A percentile compares a stretch with the other conserved stretches of the same genome.
phyloP scores from a whole-genome alignment of 176 grass and related monocot species.

The Eleusine indica region DNA sequence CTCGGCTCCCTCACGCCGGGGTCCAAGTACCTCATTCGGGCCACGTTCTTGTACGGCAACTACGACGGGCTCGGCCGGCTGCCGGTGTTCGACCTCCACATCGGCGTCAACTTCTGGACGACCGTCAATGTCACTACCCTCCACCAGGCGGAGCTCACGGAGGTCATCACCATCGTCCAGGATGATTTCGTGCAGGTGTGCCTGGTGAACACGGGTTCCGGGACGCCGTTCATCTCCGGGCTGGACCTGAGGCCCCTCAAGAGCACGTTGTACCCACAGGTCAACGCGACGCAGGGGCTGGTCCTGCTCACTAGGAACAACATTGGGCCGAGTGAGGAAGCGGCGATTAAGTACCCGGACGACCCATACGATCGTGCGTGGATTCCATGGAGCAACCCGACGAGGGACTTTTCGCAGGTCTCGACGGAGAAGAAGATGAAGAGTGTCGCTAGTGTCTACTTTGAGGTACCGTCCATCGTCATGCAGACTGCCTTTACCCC shows the following conservation, averaged over 20 bases:
- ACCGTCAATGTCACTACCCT: conserved; percentile 42
- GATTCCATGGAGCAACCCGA: not conserved
- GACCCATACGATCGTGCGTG: conserved; percentile 48
- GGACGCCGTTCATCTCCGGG: conserved; percentile 46
- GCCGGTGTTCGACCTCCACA: conserved; percentile 8
- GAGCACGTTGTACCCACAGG: conserved; percentile 25
- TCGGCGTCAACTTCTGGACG: conserved; percentile 51
- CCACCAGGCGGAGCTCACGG: rapidly evolving
- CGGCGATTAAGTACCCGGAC: conserved; percentile 35
- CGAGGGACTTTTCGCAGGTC: not conserved
- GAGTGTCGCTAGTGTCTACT: not conserved
- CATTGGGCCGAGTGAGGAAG: conserved; percentile 25
- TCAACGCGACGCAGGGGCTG: conserved; percentile 33
- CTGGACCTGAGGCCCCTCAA: conserved; percentile 47
- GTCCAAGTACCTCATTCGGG: conserved; percentile 52
- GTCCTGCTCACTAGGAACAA: conserved; percentile 24
- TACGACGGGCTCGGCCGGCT: conserved; percentile 46
- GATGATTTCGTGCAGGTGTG: conserved; percentile 52
- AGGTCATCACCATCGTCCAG: conserved; percentile 32
- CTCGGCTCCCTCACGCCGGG: conserved; percentile 27
- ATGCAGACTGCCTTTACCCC: conserved; percentile 54
- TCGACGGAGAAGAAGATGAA: not conserved
- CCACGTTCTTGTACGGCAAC: conserved; percentile 61
- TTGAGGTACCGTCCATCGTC: conserved; percentile 36
- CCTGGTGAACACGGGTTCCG: conserved; percentile 49